Evolutionary conservation across 768 basidiomycete genomes (phyloP), one percentile per base, ranked within the genome.

Genomic region (Boletus huronensis): DNA sequence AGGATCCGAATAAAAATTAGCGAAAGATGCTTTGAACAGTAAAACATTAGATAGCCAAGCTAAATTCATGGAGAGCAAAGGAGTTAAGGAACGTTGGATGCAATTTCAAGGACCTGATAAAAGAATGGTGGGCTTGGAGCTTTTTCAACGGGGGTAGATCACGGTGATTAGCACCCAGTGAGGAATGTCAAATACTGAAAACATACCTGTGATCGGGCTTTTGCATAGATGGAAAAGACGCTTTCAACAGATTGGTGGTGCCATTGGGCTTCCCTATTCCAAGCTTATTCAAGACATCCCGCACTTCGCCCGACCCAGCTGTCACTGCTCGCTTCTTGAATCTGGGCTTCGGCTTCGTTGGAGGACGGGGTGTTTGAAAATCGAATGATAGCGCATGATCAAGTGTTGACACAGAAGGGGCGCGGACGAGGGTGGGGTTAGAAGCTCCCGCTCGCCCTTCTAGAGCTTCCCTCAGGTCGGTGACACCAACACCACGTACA

Each of bases 381-480:
- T 70, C 67, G 46, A 72, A 71, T 32, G 81, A 81, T 5, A 84
- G 81, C 21, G 79, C 68, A 61, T 89, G 86, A 58, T 90, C 88
- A 29, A 89, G 77, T 3, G 89, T 90, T 40, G 89, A 89, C 46
- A 91, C 74, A 14, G 90, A 91, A 14, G 88, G 81, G 17, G 84
- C 80, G n/a, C 79, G 72, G 28, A 72, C 82, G 26, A 91, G 74
- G 21, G 83, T 82, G 35, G 87, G 80, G 66, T 90, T 92, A 16
- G 90, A 91, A 80, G 88, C 82, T 64, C 87, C 89, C 61, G 82
- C 84, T 38, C 90, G 83, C 21, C 91, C 91, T 73, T 93, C 90
- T 5, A 97, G 74, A 5, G 94, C 94, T 61, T 94, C 93, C 50
- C 93, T 79, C 31, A 97, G 77, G 66, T 95, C 93, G 1, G 83